Evolutionary conservation across 1,139 yeast species (phyloP).

Genomic region (Magnusiomyces ingens): DNA sequence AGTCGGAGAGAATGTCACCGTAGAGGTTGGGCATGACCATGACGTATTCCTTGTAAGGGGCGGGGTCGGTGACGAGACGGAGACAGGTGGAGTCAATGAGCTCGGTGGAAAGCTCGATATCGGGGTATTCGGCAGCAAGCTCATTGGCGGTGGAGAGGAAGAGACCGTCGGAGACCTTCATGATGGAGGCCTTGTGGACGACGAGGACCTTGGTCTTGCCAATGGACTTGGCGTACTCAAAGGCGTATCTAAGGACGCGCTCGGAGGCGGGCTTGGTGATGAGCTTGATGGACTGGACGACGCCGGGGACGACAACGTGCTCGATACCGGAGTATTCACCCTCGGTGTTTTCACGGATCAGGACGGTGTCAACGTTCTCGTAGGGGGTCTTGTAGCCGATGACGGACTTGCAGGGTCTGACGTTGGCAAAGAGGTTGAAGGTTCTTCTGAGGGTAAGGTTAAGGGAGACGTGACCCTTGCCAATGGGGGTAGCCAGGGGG

Average conservation of each 20-base stretch:
- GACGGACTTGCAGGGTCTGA: constrained; percentile 92
- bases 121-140: constrained; percentile 87
- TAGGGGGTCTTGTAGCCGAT: constrained; percentile 94
- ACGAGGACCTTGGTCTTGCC: constrained; percentile 86
- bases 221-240: constrained; percentile 88
- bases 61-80: constrained; percentile 83
- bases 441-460: constrained; percentile 97
- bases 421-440: constrained; percentile 91
- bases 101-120: constrained; percentile 73
- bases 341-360: constrained; percentile 98
- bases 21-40: constrained; percentile 99
- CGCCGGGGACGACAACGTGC: constrained; percentile 97
- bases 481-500: constrained; percentile 96
- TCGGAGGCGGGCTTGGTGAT: constrained; percentile 95
- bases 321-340: constrained; percentile 99
- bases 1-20: constrained; percentile 95
- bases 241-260: constrained; percentile 93
- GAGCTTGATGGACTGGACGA: constrained; percentile 94
- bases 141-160: constrained; percentile 89
- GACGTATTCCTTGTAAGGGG: constrained; percentile 73
- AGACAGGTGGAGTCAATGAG: constrained; percentile 93
- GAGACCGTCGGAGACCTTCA: constrained; percentile 97
- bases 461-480: constrained; percentile 97
- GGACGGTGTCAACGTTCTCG: constrained; percentile 87
- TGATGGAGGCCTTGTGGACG: constrained; percentile 97